Percentiles rank a stretch among this genome's conserved stretches.
Conservation (phyloP, 1,139 yeast genomes). For the Magnusiomyces ingens region DNA sequence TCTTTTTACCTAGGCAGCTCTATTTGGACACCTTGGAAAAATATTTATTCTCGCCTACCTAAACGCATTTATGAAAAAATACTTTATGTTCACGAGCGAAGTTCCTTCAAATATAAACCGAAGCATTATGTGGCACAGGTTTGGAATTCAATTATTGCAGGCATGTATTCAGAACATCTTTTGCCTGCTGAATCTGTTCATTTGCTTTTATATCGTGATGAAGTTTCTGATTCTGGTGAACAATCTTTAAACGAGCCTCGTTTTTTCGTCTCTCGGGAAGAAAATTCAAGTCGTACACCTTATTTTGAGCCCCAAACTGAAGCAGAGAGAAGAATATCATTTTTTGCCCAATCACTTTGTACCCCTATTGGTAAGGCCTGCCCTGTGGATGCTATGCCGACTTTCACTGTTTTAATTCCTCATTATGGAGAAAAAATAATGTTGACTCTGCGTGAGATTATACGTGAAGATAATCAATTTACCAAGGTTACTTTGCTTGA, state of each 20-base stretch:
- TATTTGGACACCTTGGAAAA: conserved; percentile 81
- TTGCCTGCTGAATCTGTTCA: conserved; percentile 67
- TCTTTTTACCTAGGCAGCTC: conserved; percentile 74
- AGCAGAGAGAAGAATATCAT: conserved; percentile 74
- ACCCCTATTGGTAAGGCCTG: conserved; percentile 70
- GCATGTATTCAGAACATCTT: conserved; percentile 73
- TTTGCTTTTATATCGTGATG: conserved; percentile 44
- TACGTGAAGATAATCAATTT: conserved; percentile 50
- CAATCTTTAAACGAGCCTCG: conserved; percentile 43
- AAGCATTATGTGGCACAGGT: conserved; percentile 55
- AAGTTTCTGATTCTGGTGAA: conserved; percentile 36
- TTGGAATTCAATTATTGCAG: conserved; percentile 73
- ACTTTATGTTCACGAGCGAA: conserved; percentile 45
- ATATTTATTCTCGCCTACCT: conserved; percentile 67
- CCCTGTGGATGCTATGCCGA: conserved; percentile 69
- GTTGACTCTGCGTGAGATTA: conserved; percentile 57
- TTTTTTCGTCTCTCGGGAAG: conserved; percentile 73
- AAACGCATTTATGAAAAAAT: conserved; percentile 64
- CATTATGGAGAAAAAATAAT: conserved; percentile 76
- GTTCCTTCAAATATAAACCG: conserved; percentile 36
- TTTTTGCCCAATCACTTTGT: conserved; percentile 81
- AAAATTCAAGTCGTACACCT: conserved; percentile 37
- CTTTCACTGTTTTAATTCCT: conserved; percentile 79
- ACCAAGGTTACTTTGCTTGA: conserved; percentile 66
- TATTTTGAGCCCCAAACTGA: conserved; percentile 55